Evolutionary conservation across 2,329 filamentous ascomycete species (phyloP), one percentile per base, ranked within the genome.

Genomic region (Coniella vitis): DNA sequence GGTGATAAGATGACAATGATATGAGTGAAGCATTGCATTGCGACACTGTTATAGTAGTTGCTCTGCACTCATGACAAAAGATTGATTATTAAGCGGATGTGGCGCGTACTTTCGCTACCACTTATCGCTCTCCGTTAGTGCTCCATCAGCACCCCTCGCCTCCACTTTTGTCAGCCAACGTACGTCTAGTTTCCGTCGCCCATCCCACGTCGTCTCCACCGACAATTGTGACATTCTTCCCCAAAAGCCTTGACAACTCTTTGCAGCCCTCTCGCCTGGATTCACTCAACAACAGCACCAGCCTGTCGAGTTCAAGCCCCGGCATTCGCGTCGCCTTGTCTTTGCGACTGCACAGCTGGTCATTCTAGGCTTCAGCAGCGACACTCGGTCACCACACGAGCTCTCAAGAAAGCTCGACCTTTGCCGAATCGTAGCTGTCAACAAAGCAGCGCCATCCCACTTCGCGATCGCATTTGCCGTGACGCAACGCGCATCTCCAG

Each of bases 171-270:
- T 21, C 19, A 8, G 7, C 4, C 14, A n/a, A 39, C 25, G 25
- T 29, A 14, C 38, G 12, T 3, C 21, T 14, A 12, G 38, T 25
- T n/a, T 20, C 20, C 14, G 17, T 48, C 35, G 21, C 32, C 47
- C 22, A n/a, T n/a, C n/a, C n/a, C n/a, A n/a, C n/a, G 19, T 34
- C 37, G 40, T 50, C 42, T 38, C 51, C 36, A 47, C 51, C 51
- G 39, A 53, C 44, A 47, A 44, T 53, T 38, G 40, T 29, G 37
- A 35, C 36, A 47, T 17, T 52, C 48, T 45, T 40, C 51, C 47
- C 51, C 51, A 50, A 45, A 47, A 13, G 46, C 48, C 41, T 40
- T 47, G 46, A 47, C 51, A 50, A 45, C 40, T 29, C 43, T 37
- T 25, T 16, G 45, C 20, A 48, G 29, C 19, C n/a, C 16, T 29